Conservation (phyloP, 345 rosid species). For the Pugionium dolabratum region DNA sequence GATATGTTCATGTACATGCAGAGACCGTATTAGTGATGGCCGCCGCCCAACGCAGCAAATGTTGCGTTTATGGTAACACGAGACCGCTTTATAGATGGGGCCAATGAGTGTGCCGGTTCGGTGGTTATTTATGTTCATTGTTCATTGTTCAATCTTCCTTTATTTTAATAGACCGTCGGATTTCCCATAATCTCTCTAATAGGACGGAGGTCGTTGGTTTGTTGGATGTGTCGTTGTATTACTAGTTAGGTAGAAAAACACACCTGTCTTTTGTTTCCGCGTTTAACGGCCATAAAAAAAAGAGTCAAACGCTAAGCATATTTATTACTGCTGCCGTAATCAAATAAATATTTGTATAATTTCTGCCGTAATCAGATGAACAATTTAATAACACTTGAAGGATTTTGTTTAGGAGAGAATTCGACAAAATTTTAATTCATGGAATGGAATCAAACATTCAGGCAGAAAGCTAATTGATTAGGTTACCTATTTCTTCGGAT, state of each 20-base stretch:
- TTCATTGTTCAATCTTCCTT: constrained; percentile 22
- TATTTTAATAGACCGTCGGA: constrained; percentile 27
- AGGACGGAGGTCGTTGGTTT: constrained; percentile 23
- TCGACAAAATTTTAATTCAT: neutral
- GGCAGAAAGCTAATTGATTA: neutral
- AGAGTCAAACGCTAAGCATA: constrained; percentile 9
- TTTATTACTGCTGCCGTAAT: neutral
- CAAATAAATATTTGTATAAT: neutral
- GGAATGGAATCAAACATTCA: neutral
- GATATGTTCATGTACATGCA: constrained; percentile 80
- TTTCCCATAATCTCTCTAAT: constrained; percentile 2
- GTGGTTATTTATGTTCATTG: constrained; percentile 47
- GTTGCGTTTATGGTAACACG: constrained; percentile 35
- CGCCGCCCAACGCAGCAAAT: neutral
- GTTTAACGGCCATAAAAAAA: constrained; percentile 6
- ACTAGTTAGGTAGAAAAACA: constrained; percentile 11
- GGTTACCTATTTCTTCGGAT: neutral
- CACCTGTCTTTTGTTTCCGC: constrained; percentile 18
- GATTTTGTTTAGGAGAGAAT: neutral
- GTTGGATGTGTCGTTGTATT: constrained; percentile 23
- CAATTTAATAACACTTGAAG: neutral
- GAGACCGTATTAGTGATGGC: constrained; percentile 30
- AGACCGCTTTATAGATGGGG: constrained; percentile 29
- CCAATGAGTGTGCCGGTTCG: constrained; percentile 43
- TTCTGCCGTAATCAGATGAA: constrained; percentile 8